Percentiles rank a stretch among this genome's conserved stretches.
Conservation (phyloP, 2,329 filamentous ascomycete species). For the Chaetomiaceae sp. region DNA sequence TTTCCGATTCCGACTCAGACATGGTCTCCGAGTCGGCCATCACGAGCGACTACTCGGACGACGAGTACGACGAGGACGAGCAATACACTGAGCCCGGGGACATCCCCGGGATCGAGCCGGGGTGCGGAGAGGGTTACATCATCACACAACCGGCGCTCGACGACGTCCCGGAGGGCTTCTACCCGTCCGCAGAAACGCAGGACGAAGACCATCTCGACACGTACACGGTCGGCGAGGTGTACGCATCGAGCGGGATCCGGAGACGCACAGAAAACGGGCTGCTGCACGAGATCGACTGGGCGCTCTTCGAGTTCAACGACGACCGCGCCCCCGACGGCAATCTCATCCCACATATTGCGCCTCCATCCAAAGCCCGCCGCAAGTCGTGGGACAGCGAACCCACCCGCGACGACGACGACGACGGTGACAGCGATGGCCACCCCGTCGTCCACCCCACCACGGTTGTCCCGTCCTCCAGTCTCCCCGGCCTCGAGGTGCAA, state of each 20-base stretch:
- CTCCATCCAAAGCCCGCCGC: neutral
- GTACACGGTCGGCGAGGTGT: slow-evolving; percentile 75
- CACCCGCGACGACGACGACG: neutral
- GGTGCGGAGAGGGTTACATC: slow-evolving; percentile 69
- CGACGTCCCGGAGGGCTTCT: slow-evolving; percentile 78
- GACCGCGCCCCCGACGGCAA: slow-evolving; percentile 69
- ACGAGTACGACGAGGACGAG: slow-evolving; percentile 39
- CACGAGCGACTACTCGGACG: slow-evolving; percentile 45
- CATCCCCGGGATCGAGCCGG: slow-evolving; percentile 69
- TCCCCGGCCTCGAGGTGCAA: slow-evolving; percentile 76
- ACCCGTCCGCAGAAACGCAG: slow-evolving; percentile 63
- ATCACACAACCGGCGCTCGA: slow-evolving; percentile 91
- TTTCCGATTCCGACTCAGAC: slow-evolving; percentile 59
- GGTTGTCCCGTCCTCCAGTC: slow-evolving; percentile 53
- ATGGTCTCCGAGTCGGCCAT: slow-evolving; percentile 45
- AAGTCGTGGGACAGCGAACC: slow-evolving; percentile 4
- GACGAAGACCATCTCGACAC: slow-evolving; percentile 80
- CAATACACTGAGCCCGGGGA: slow-evolving; percentile 63
- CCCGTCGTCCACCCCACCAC: slow-evolving; percentile 48
- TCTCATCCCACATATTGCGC: slow-evolving; percentile 48
- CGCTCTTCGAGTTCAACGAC: slow-evolving; percentile 73
- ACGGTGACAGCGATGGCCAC: too few relatives aligned
- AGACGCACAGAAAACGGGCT: slow-evolving; percentile 66
- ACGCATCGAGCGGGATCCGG: slow-evolving; percentile 85
- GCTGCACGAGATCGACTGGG: slow-evolving; percentile 93